These are phyloP conservation scores for Botryotinia calthae DNA, from an alignment of 2,329 filamentous ascomycete species.

Conservation along the genomic window DNA sequence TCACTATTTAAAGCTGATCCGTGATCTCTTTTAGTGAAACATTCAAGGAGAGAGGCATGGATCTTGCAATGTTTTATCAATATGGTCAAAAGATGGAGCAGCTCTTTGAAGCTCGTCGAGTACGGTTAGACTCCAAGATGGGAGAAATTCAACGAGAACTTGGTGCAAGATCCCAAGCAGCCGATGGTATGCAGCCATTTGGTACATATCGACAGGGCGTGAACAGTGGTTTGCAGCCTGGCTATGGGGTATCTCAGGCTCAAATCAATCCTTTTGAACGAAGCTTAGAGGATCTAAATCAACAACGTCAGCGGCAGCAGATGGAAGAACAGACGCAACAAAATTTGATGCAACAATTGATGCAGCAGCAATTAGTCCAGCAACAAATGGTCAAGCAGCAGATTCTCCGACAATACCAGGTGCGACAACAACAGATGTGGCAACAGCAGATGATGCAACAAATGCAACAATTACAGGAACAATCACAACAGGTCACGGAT, in stretches of 20 bases:
- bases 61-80: neutral
- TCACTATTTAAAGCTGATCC: neutral
- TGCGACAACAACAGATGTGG: neutral
- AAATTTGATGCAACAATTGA: neutral
- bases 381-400: neutral
- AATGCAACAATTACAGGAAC: neutral
- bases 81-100: conserved; percentile 16
- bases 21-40: neutral
- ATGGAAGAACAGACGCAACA: neutral
- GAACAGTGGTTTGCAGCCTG: neutral
- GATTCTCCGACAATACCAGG: neutral
- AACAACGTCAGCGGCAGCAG: neutral
- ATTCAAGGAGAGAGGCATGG: conserved; percentile 17
- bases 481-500: neutral
- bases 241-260: neutral
- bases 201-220: neutral
- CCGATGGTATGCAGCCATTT: conserved; percentile 17
- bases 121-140: conserved; percentile 12
- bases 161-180: conserved; percentile 2
- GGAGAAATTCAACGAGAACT: conserved; percentile 11
- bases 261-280: neutral
- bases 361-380: neutral
- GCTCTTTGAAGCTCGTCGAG: neutral
- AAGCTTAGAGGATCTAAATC: neutral
- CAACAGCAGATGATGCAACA: neutral